Percentiles rank a stretch among this genome's conserved stretches.
These are phyloP conservation scores for Sanghuangporus weigelae DNA, from an alignment of 1,284 basidiomycete genomes.

Conservation along the genomic window DNA sequence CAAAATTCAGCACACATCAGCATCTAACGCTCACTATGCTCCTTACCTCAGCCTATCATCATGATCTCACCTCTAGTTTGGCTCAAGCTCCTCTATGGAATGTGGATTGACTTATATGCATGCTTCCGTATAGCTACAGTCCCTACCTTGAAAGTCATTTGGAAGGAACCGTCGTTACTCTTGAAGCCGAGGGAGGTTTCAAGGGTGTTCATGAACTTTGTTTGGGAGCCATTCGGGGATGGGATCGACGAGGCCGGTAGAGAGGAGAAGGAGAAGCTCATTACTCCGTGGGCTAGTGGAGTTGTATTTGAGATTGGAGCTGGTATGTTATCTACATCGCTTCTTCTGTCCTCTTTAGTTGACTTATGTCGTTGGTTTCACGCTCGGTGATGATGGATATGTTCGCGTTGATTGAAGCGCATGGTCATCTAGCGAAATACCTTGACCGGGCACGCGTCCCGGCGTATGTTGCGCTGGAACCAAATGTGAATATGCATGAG, in stretches of 20 bases:
- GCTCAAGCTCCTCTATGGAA: not conserved
- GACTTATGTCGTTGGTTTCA: not conserved
- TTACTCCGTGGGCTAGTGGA: constrained; percentile 51
- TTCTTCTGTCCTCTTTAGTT: not conserved
- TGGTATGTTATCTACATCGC: constrained; percentile 33
- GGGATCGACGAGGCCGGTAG: constrained; percentile 41
- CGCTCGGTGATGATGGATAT: not conserved
- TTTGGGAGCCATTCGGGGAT: constrained; percentile 52
- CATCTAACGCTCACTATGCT: too few relatives aligned
- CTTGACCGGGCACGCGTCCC: constrained; percentile 49
- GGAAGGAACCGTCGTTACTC: constrained; percentile 39
- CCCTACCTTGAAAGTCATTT: constrained; percentile 44
- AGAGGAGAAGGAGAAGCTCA: constrained; percentile 41
- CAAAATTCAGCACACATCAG: not conserved
- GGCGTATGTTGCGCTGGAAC: constrained; percentile 65
- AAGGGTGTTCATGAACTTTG: constrained; percentile 50
- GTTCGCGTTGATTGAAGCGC: constrained; percentile 34
- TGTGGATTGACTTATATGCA: constrained; percentile 31
- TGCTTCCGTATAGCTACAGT: constrained; percentile 37
- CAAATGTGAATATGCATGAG: constrained; percentile 57
- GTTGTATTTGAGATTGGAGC: constrained; percentile 67
- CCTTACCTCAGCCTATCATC: not conserved
- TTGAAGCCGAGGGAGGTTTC: constrained; percentile 43
- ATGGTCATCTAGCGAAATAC: constrained; percentile 57
- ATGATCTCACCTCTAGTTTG: not conserved